Evolutionary conservation across 176 grass and related monocot species (phyloP).

Genomic region (Carex littledalei): DNA sequence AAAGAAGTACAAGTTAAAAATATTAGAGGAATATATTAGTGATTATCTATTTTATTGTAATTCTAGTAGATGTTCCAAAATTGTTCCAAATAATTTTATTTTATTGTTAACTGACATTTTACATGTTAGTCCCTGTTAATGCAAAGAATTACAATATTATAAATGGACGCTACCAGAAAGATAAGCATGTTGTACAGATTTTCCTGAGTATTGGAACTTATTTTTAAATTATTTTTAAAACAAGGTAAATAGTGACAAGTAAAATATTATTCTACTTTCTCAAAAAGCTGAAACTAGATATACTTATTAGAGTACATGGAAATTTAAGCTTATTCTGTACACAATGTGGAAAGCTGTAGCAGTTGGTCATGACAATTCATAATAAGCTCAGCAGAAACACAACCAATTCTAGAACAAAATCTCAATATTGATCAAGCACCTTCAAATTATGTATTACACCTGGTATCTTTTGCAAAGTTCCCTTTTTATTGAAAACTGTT

Average conservation of each 20-base stretch:
- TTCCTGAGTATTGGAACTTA: neutral
- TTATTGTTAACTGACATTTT: neutral
- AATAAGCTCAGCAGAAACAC: neutral
- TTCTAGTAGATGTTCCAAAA: neutral
- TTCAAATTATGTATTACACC: too few relatives aligned
- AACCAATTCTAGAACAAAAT: neutral
- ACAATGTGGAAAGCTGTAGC: neutral
- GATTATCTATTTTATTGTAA: neutral
- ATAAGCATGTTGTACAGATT: neutral
- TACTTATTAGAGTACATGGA: neutral
- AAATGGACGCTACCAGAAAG: neutral
- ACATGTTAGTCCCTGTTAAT: neutral
- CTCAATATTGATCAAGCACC: too few relatives aligned
- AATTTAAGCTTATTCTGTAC: neutral
- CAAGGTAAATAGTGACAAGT: neutral
- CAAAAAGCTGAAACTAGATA: neutral
- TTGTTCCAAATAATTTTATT: too few relatives aligned
- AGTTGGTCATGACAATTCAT: neutral
- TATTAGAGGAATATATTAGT: neutral
- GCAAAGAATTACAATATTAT: neutral
- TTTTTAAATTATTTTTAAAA: neutral
- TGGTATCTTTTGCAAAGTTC: too few relatives aligned
- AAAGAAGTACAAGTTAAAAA: neutral
- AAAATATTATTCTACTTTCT: neutral
- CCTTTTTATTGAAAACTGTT: too few relatives aligned